Evolutionary conservation across 108 stramenopile genomes (phyloP).

Genomic region (Bacterosira constricta): DNA sequence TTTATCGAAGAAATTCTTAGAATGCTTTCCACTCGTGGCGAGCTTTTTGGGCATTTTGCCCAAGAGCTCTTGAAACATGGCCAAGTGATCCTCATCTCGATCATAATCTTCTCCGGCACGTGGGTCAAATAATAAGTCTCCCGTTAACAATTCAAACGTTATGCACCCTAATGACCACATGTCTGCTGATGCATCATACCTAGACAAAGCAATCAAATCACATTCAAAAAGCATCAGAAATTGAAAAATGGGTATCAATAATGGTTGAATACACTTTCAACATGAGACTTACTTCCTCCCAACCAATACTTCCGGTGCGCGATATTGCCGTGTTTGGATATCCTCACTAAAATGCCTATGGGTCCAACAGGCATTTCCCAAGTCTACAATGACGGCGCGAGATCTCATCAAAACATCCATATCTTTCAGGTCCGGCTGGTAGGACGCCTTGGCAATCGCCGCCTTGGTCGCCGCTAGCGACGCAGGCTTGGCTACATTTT

Average conservation of each 20-base stretch:
- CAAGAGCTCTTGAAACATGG: conserved; percentile 97
- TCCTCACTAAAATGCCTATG: conserved; percentile 98
- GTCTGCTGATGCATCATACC: conserved; percentile 95
- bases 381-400: conserved; percentile 91
- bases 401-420: conserved; percentile 61
- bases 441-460: conserved; percentile 43
- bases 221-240: neutral
- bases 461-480: conserved; percentile 49
- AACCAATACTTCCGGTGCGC: conserved; percentile 94
- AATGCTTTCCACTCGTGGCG: conserved; percentile 87
- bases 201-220: conserved; percentile 16
- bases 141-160: conserved; percentile 96
- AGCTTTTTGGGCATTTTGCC: conserved; percentile 94
- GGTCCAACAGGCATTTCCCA: conserved; percentile 99
- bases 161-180: conserved; percentile 99
- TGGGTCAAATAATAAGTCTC: conserved; percentile 98
- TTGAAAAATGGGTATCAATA: no score
- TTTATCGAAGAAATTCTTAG: conserved; percentile 95
- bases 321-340: conserved; percentile 98
- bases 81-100: conserved; percentile 98
- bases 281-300: conserved; percentile 72
- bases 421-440: conserved; percentile 80
- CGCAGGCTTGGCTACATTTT: conserved; percentile 56
- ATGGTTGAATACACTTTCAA: no score
- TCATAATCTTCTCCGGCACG: conserved; percentile 90